These are phyloP conservation scores for Kazachstania bromeliacearum DNA, from an alignment of 805 yeast species.

Conservation along the genomic window DNA sequence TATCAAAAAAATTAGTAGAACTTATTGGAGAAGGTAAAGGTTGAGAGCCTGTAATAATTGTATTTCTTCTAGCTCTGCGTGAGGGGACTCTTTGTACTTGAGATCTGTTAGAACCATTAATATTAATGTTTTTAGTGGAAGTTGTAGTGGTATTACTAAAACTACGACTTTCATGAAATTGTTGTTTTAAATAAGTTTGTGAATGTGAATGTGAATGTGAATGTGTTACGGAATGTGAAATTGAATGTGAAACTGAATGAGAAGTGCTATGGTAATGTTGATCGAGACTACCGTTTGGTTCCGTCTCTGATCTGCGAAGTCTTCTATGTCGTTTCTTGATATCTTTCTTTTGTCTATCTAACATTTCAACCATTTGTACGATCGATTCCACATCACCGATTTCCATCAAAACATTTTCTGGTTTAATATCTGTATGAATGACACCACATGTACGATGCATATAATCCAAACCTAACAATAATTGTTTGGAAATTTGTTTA, in stretches of 20 bases:
- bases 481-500: constrained; percentile 73
- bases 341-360: constrained; percentile 42
- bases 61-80: constrained; percentile 54
- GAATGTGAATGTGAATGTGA: constrained; percentile 1
- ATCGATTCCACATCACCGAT: constrained; percentile 78
- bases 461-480: constrained; percentile 55
- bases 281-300: no score
- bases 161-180: neutral
- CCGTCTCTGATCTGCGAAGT: constrained; percentile 19
- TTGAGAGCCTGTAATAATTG: constrained; percentile 82
- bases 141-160: neutral
- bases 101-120: constrained; percentile 2
- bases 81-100: constrained; percentile 13
- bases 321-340: constrained; percentile 35
- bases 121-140: neutral
- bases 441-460: constrained; percentile 58
- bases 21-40: constrained; percentile 85
- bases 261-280: neutral
- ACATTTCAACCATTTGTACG: constrained; percentile 54
- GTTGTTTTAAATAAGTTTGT: neutral
- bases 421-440: constrained; percentile 71
- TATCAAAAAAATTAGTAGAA: constrained; percentile 34
- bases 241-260: neutral
- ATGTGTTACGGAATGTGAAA: neutral
- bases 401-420: constrained; percentile 70